A percentile compares a stretch with the other conserved stretches of the same genome.
Evolutionary conservation across 768 basidiomycete species (phyloP).

Genomic region (Cantharellus anzutake): DNA sequence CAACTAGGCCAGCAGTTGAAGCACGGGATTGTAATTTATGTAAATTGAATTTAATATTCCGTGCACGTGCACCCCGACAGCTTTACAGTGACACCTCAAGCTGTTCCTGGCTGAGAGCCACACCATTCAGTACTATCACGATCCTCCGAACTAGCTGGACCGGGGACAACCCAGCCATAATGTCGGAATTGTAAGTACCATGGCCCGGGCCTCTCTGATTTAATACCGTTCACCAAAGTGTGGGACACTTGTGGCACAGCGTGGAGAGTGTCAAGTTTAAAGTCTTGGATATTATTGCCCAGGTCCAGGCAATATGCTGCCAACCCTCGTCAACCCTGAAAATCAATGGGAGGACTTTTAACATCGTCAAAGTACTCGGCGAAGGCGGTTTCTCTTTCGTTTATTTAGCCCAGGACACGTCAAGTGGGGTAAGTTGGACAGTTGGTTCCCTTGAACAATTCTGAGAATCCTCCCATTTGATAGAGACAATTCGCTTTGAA

Average conservation of each 20-base stretch:
- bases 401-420: constrained; percentile 71
- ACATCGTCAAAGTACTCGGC: constrained; percentile 80
- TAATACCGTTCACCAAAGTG: no score
- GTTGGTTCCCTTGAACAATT: neutral
- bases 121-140: no score
- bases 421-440: constrained; percentile 42
- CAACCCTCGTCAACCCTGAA: constrained; percentile 67
- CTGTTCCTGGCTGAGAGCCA: no score
- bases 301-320: constrained; percentile 64
- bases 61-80: no score
- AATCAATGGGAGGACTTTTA: constrained; percentile 89
- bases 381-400: constrained; percentile 95
- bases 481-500: constrained; percentile 89
- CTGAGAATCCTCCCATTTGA: constrained; percentile 9
- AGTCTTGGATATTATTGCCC: constrained; percentile 66
- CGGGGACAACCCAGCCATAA: no score
- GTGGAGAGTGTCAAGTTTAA: constrained; percentile 48
- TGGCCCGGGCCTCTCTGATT: no score
- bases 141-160: no score
- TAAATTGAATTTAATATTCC: no score
- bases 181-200: no score
- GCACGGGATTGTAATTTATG: no score
- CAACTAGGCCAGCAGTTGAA: constrained; percentile 12
- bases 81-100: no score
- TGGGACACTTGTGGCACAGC: neutral